Percentiles rank a stretch among this genome's conserved stretches.
These are phyloP conservation scores for Cyclotella choctawhatcheeana DNA, from an alignment of 108 stramenopile genomes.

Conservation along the genomic window DNA sequence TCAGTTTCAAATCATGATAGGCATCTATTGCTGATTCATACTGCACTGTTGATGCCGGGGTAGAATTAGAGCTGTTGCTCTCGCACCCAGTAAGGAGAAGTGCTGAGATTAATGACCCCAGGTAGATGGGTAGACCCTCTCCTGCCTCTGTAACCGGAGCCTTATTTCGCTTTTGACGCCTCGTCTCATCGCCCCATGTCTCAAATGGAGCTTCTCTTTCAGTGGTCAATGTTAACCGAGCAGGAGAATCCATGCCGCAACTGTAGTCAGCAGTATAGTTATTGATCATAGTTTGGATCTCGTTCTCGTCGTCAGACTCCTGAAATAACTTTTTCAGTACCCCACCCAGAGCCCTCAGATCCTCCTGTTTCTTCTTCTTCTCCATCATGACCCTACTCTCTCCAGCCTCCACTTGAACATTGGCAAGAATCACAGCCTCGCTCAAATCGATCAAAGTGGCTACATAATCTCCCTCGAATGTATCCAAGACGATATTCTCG, in stretches of 20 bases:
- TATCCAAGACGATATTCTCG: constrained; percentile 27
- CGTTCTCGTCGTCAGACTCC: neutral
- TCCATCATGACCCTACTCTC: neutral
- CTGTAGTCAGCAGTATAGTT: neutral
- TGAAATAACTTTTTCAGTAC: constrained; percentile 27
- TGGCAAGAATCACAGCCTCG: constrained; percentile 15
- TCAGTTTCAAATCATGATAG: constrained; percentile 30
- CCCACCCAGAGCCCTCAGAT: constrained; percentile 19
- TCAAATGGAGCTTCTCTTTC: neutral
- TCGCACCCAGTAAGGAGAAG: constrained; percentile 15
- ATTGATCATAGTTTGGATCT: neutral
- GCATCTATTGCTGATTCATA: constrained; percentile 33
- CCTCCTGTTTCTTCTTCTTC: constrained; percentile 19
- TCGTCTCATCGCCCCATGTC: constrained; percentile 2
- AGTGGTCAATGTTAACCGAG: too few species aligned
- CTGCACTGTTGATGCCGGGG: constrained; percentile 8
- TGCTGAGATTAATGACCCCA: constrained; percentile 30
- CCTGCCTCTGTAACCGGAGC: neutral
- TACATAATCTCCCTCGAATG: constrained; percentile 35
- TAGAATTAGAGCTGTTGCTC: neutral
- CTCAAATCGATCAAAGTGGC: constrained; percentile 36
- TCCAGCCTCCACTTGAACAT: neutral
- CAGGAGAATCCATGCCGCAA: neutral
- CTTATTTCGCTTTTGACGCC: constrained; percentile 30
- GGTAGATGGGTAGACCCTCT: constrained; percentile 33